Base-by-base conservation (phyloP, 176 grass and related monocot species). In the Aegilops sharonensis region DNA sequence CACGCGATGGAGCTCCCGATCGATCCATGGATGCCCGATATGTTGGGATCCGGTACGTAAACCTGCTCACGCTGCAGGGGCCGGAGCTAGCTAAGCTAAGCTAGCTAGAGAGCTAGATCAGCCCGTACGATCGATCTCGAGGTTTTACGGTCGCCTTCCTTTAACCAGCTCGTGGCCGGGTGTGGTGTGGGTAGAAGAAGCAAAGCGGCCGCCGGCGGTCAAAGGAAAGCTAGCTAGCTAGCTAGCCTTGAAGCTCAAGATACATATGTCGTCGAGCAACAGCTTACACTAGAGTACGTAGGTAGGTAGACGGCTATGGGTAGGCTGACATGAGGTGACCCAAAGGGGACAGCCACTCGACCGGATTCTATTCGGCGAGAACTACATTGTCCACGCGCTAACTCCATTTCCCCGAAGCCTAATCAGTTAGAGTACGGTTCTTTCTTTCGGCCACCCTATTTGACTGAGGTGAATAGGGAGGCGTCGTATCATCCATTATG, bases 271-370 rank as follows among this genome's bases (percentile, higher is more conserved):
- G 14, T 79, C 64, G 15, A 79, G 40, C 45, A 1, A 54, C 17
- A 20, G 48, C 2, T 31, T 74, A 39, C 15, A 18, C 14, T 15
- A 3, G 70, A 12, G n/a, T 29, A 27, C 12, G 45, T 48, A 48
- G 45, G 47, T 29, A 64, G 1, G 25, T 61, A 69, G 35, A 29
- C 36, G 63, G 2, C 13, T 23, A 13, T 11, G 8, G 40, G 40
- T 8, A 86, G 64, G 18, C 8, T 86, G 65, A 91, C 76, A 81
- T 35, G 89, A 91, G 10, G 50, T 76, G 81, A 91, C 89, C 37
- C 48, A 91, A 91, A 87, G 81, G 65, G n/a, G 47, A 84, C 89
- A 82, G 84, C 81, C 85, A 14, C 69, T 77, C 89, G 89, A 88
- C 89, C 89, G 70, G 89, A 91, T 88, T 81, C 77, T 72, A 42